Percentiles rank a stretch among this genome's conserved stretches.
These are phyloP conservation scores for Herpotrichia juniperi DNA, from an alignment of 2,329 filamentous ascomycete species.

Conservation along the genomic window DNA sequence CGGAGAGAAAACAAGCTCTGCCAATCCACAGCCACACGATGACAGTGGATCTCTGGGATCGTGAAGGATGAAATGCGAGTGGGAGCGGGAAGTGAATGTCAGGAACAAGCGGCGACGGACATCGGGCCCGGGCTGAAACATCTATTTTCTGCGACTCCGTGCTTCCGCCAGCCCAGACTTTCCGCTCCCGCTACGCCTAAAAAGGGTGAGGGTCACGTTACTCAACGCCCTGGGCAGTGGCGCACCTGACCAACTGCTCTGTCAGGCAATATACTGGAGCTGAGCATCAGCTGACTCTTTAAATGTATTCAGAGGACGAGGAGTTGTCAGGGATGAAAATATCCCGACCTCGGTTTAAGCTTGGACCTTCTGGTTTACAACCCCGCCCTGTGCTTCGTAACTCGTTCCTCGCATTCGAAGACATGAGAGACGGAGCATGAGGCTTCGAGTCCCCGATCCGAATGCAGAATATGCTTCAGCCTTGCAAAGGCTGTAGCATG, in stretches of 20 bases:
- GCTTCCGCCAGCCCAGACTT: background rate
- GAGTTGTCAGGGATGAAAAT: no score
- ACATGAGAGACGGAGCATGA: background rate
- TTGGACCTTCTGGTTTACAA: background rate
- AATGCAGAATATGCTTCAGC: no score
- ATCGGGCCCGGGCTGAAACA: background rate
- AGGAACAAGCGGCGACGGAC: background rate
- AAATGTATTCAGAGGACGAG: background rate
- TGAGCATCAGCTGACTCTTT: background rate
- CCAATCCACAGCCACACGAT: background rate
- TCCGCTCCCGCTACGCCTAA: background rate
- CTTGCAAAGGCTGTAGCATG: no score
- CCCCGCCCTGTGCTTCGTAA: background rate
- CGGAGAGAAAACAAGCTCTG: conserved; percentile 1
- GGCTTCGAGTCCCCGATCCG: no score
- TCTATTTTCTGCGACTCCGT: background rate
- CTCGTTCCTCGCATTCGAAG: background rate
- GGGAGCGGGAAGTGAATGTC: background rate
- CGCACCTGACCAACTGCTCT: background rate
- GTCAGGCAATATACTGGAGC: background rate
- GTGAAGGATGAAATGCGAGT: background rate
- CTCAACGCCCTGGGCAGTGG: background rate
- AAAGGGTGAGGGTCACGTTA: no score
- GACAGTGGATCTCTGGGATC: background rate
- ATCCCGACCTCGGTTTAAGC: no score